A percentile compares a stretch with the other conserved stretches of the same genome.
Evolutionary conservation across 805 yeast species (phyloP).

Genomic region (Monosporozyma servazzii): DNA sequence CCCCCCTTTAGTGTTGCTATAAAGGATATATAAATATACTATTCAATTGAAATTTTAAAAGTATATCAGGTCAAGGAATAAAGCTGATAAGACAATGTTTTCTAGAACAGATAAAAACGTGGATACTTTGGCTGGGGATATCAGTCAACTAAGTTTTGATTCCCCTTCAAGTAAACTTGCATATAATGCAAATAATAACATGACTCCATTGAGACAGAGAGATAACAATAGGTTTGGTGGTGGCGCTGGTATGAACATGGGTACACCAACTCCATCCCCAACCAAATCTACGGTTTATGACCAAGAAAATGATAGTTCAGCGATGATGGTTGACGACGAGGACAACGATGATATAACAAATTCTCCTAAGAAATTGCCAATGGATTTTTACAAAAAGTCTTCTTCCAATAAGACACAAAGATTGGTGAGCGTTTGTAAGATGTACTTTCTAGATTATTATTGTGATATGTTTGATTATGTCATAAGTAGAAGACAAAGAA

Average conservation of each 20-base stretch:
- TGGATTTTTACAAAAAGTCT: conserved; percentile 49
- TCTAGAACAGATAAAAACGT: conserved; percentile 24
- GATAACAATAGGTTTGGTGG: conserved; percentile 4
- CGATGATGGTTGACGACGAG: conserved; percentile 29
- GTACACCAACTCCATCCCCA: conserved; percentile 24
- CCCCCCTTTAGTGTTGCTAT: neutral
- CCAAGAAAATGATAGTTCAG: conserved; percentile 22
- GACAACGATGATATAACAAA: conserved; percentile 18
- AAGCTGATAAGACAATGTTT: conserved; percentile 12
- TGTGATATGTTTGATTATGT: conserved; percentile 94
- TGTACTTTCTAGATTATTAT: conserved; percentile 89
- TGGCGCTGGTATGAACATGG: conserved; percentile 1
- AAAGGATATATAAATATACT: neutral
- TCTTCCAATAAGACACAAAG: conserved; percentile 71
- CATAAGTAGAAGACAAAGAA: conserved; percentile 74
- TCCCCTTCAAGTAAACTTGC: conserved; percentile 3
- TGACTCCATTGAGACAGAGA: conserved; percentile 17
- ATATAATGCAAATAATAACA: conserved; percentile 1
- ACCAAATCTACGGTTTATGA: conserved; percentile 21
- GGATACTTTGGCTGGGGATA: conserved; percentile 29
- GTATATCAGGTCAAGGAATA: neutral
- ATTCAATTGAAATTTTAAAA: neutral
- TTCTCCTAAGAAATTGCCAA: conserved; percentile 31
- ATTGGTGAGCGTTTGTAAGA: conserved; percentile 81
- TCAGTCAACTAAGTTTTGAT: conserved; percentile 27